Base-by-base conservation (phyloP, 768 basidiomycete genomes). In the Thelephora ganbajun region DNA sequence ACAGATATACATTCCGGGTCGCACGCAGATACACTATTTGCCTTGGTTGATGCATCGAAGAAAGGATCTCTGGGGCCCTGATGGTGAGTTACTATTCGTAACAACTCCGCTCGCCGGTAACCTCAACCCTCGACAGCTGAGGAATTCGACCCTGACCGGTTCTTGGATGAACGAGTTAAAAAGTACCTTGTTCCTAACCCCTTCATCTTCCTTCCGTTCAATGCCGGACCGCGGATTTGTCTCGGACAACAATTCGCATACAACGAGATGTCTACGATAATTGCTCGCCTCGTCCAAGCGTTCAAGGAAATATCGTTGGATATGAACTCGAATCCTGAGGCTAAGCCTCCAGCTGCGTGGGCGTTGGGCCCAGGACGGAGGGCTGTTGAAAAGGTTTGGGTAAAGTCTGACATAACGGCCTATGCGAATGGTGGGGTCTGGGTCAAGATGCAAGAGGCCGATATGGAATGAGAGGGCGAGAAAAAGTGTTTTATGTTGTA, bases 131-230 rank as follows among this genome's bases (percentile, higher is more conserved):
- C 11, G 7, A 22, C 14, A 22, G 1, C 30, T 50, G 53, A 53
- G 50, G 49, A 65, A 44, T 80, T 79, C 53, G 77, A 80, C 53
- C 79, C 79, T 0, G 75, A 79, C 53, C 66, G 79, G 9, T 81
- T 79, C 66, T 58, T 79, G 33, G 78, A 80, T 45, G 67, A 69
- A 11, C 64, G 78, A 19, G 54, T 73, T 5, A 65, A 54, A 33
- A 52, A 69, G 53, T 74, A 74, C 49, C 62, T 77, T n/a, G 65
- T 63, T 0, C 66, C 70, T 1, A 79, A 79, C 48, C 76, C 77
- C 1, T 79, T 73, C 65, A 80, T 82, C 48, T 54, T 54, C 51
- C 44, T 54, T 2, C 54, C 54, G 12, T 54, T 54, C 69, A 70
- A 33, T 58, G 69, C 44, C 54, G 67, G 37, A 52, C 54, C 22